Base-by-base conservation (phyloP, 768 basidiomycete genomes). In the Auricularia cornea region DNA sequence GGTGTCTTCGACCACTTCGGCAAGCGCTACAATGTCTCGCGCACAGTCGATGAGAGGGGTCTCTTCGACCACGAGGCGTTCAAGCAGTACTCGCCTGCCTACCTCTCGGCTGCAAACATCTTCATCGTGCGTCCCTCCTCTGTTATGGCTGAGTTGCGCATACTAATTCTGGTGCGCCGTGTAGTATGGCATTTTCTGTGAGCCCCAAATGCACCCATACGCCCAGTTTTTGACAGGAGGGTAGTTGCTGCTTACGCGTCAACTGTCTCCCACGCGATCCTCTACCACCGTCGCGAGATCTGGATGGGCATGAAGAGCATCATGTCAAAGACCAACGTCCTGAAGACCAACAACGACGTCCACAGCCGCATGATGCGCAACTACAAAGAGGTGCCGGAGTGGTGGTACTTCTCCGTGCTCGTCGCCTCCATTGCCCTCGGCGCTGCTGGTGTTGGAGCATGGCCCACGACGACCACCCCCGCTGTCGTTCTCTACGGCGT, bases 251-350 rank as follows among this genome's bases (percentile, higher is more conserved):
- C 70, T 31, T 77, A 82, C 66, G 74, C 78, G 0, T 72, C 79
- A 4, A 78, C 75, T 1, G 61, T 80, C n/a, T 71, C 72, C 33
- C 79, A 81, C 57, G 70, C 75, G 8, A 33, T 84, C 74, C 65
- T 86, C 72, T 71, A 79, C 79, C 85, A 86, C 73, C 81, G 82
- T 69, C 80, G 81, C 60, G 84, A 84, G 51, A 83, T 86, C 63
- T 77, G 59, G 76, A 76, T 61, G 80, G 83, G 35, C 73, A 84
- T 62, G 77, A 79, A 60, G 83, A 84, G 64, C 81, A 81, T 66
- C 79, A 82, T 59, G 81, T 89, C 11, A 81, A 91, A 75, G 74
- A 81, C 56, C 90, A 92, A 67, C 89, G 92, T 68, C 86, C 89
- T 1, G 60, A 66, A 66, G 60, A 48, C 64, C 64, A 40, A 60